phyloP scores from a whole-genome alignment of 345 rosid species.

The Eutrema yunnanense region DNA sequence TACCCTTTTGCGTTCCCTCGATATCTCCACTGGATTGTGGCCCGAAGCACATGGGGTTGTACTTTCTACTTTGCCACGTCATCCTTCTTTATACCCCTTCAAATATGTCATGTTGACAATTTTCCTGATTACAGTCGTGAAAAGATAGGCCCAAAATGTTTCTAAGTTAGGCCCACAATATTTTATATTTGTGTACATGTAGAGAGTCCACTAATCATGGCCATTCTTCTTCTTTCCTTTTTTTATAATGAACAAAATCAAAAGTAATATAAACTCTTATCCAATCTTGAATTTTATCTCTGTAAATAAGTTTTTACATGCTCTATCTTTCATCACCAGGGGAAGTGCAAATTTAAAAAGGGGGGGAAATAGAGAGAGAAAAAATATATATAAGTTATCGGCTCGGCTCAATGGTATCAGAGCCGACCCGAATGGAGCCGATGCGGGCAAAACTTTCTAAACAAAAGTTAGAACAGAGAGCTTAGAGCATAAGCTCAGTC shows the following conservation, averaged over 20 bases:
- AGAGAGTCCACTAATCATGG: not conserved
- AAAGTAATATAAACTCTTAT: not conserved
- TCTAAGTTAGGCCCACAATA: not conserved
- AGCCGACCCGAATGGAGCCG: not conserved
- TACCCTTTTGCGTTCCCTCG: conserved; percentile 10
- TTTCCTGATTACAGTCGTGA: not conserved
- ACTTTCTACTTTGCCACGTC: not conserved
- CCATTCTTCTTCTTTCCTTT: not conserved
- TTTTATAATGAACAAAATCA: too few species aligned
- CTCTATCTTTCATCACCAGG: conserved; percentile 3
- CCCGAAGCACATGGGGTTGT: conserved; percentile 8
- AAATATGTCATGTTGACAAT: not conserved
- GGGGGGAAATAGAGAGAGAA: not conserved
- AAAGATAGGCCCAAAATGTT: conserved; percentile 9
- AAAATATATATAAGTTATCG: not conserved
- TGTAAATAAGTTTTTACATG: conserved; percentile 19
- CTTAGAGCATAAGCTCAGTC: conserved; percentile 49
- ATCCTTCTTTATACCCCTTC: not conserved
- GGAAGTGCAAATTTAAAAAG: not conserved
- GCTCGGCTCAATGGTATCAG: not conserved
- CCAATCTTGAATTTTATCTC: conserved; percentile 1
- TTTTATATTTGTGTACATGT: not conserved
- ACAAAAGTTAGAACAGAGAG: not conserved
- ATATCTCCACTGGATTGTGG: conserved; percentile 13
- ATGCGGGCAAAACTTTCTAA: conserved; percentile 8